These are phyloP conservation scores for Eucalyptus grandis DNA, from an alignment of 345 rosid species.

Conservation along the genomic window DNA sequence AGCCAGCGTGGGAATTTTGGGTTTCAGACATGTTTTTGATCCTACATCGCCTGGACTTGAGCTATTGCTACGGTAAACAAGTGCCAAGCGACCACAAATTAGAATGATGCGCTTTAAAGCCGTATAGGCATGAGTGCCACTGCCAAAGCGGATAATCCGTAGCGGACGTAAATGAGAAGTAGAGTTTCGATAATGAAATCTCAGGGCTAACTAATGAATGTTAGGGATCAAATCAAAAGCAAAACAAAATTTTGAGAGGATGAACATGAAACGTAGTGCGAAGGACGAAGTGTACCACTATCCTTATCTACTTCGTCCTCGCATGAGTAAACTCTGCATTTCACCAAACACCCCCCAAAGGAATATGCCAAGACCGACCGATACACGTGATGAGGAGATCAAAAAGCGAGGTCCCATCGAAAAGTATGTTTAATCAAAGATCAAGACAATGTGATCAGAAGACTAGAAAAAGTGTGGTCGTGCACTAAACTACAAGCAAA, in stretches of 20 bases:
- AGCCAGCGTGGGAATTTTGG: background rate
- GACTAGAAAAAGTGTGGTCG: background rate
- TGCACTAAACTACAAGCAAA: background rate
- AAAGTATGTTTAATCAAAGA: background rate
- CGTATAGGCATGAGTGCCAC: background rate
- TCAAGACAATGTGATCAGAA: background rate
- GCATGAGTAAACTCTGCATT: background rate
- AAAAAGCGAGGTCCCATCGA: background rate
- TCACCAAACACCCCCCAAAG: background rate
- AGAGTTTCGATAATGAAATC: background rate
- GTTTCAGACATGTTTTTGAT: background rate
- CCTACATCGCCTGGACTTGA: background rate
- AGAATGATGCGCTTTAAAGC: background rate
- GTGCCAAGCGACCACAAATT: background rate
- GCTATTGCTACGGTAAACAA: background rate
- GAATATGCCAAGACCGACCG: background rate
- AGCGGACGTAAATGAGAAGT: background rate
- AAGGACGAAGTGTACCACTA: background rate
- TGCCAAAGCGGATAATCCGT: background rate
- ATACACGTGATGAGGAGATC: background rate
- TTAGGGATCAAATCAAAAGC: background rate
- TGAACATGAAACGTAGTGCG: background rate
- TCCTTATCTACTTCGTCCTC: background rate
- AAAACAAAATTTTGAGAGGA: background rate
- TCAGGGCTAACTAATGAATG: background rate